phyloP scores from a whole-genome alignment of 805 yeast species.

The Yamadazyma tumulicola region DNA sequence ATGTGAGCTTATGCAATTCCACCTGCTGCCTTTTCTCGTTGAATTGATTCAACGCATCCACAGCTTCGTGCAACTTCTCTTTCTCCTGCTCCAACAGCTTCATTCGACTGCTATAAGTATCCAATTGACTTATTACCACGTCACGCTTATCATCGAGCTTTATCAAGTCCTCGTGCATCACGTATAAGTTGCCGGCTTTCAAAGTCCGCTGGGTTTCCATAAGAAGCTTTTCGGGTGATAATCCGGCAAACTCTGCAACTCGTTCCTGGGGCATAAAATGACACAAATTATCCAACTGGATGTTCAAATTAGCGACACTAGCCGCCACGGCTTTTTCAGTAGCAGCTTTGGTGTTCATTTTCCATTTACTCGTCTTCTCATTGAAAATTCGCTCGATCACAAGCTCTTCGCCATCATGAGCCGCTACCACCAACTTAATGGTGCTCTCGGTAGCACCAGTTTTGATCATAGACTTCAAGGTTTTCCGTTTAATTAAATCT shows the following conservation, averaged over 20 bases:
- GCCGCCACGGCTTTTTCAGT: conserved; percentile 46
- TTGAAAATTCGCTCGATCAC: conserved; percentile 47
- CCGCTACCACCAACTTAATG: conserved; percentile 52
- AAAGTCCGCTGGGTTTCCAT: conserved; percentile 79
- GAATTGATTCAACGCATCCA: conserved; percentile 43
- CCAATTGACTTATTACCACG: conserved; percentile 23
- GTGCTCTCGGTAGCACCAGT: conserved; percentile 48
- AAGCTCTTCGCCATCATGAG: conserved; percentile 28
- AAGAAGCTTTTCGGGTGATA: conserved; percentile 71
- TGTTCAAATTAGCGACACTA: conserved; percentile 49
- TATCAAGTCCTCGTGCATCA: conserved; percentile 55
- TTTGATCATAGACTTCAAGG: conserved; percentile 68
- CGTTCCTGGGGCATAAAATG: conserved; percentile 95
- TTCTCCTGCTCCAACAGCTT: conserved; percentile 33
- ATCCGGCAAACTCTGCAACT: conserved; percentile 85
- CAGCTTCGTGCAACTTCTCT: conserved; percentile 42
- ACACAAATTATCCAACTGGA: conserved; percentile 88
- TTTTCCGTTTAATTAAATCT: conserved; percentile 66
- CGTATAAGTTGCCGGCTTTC: conserved; percentile 54
- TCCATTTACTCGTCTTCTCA: conserved; percentile 50
- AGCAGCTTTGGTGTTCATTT: conserved; percentile 36
- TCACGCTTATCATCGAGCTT: conserved; percentile 42
- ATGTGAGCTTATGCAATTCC: conserved; percentile 32
- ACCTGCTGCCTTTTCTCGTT: conserved; percentile 41
- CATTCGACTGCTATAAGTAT: conserved; percentile 25